A percentile compares a stretch with the other conserved stretches of the same genome.
These are phyloP conservation scores for Hippophae tibetana DNA, from an alignment of 306 rosid species.

Conservation along the genomic window DNA sequence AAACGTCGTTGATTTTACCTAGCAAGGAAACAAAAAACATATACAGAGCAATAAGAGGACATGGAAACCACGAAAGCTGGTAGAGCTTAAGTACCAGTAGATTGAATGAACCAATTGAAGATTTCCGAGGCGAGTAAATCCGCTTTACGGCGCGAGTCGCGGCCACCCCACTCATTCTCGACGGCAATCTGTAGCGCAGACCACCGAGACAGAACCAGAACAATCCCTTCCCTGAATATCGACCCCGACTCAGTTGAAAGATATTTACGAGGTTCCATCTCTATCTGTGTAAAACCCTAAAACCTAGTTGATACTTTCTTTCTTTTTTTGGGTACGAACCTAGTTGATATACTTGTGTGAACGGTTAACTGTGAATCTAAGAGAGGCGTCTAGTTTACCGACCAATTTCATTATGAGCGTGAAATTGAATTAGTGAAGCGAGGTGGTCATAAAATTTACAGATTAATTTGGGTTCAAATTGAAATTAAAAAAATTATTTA, in stretches of 20 bases:
- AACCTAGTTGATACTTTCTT: background rate
- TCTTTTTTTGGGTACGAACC: too few species aligned
- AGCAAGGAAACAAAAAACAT: background rate
- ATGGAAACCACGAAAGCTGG: background rate
- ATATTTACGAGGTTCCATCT: background rate
- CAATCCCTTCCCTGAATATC: slow-evolving; percentile 43
- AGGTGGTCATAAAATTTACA: too few species aligned
- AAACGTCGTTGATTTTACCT: background rate
- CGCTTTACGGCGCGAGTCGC: slow-evolving; percentile 41
- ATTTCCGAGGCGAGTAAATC: slow-evolving; percentile 30
- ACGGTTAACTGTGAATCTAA: too few species aligned
- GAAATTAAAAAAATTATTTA: too few species aligned
- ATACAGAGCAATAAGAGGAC: too few species aligned
- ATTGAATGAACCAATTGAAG: slow-evolving; percentile 39
- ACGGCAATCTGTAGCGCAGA: slow-evolving; percentile 48
- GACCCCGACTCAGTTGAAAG: slow-evolving; percentile 12
- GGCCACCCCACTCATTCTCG: slow-evolving; percentile 78
- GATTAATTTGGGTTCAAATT: too few species aligned
- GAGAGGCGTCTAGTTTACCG: too few species aligned
- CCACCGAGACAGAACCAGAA: slow-evolving; percentile 39
- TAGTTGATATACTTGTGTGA: too few species aligned
- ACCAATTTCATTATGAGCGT: too few species aligned
- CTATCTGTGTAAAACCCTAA: background rate
- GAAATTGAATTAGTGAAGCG: too few species aligned
- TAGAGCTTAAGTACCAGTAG: background rate